Evolutionary conservation across 768 basidiomycete species (phyloP).

Genomic region (Calocybe indica): DNA sequence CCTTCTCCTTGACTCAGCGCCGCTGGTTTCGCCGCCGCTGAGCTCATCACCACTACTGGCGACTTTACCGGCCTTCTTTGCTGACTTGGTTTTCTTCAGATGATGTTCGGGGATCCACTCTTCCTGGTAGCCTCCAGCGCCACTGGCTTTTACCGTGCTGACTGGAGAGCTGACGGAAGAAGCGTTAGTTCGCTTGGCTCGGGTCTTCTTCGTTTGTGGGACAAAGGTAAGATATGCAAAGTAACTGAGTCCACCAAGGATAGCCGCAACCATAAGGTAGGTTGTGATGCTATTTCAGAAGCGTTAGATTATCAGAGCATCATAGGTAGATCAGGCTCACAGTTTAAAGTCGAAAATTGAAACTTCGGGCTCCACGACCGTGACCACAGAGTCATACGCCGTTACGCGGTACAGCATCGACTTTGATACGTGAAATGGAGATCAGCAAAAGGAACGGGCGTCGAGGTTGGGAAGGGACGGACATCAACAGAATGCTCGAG

Average conservation of each 20-base stretch:
- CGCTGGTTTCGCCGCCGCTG: conserved; percentile 62
- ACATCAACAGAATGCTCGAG: conserved; percentile 67
- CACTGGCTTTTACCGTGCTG: conserved; percentile 54
- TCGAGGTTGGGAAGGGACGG: conserved; percentile 12
- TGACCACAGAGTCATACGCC: conserved; percentile 72
- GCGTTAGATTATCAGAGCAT: background rate
- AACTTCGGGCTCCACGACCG: conserved; percentile 72
- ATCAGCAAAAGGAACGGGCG: background rate
- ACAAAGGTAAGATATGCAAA: conserved; percentile 59
- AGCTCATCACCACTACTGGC: conserved; percentile 59
- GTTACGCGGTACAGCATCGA: conserved; percentile 52
- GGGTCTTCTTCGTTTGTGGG: conserved; percentile 57
- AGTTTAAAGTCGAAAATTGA: conserved; percentile 78
- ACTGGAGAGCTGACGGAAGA: conserved; percentile 47
- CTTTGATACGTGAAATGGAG: conserved; percentile 24
- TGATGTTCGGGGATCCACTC: conserved; percentile 95
- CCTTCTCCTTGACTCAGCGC: conserved; percentile 56
- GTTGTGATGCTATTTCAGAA: conserved; percentile 45
- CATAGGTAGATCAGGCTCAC: conserved; percentile 33
- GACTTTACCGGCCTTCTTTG: conserved; percentile 24
- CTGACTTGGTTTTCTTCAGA: conserved; percentile 51
- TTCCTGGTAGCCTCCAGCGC: conserved; percentile 71
- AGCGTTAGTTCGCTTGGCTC: conserved; percentile 36
- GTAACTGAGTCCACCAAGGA: conserved; percentile 61
- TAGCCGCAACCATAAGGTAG: conserved; percentile 60